Conservation (phyloP, 768 basidiomycete species). For the Pleurotus pulmonarius region DNA sequence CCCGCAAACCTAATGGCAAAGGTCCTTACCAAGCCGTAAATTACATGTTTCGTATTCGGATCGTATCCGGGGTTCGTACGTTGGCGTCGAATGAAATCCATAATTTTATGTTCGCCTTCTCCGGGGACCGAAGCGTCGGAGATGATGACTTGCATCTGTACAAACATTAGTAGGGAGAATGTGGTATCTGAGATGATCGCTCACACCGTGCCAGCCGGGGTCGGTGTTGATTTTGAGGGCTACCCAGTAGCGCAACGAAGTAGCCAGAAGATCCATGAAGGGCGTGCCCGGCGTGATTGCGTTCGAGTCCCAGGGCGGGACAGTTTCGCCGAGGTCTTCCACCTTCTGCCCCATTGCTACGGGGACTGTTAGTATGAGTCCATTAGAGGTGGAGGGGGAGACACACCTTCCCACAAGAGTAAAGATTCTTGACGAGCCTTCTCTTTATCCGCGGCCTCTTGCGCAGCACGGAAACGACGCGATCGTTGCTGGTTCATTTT, state of each 20-base stretch:
- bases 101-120: constrained; percentile 99
- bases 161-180: not conserved
- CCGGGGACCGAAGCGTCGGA: constrained; percentile 97
- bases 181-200: constrained; percentile 18
- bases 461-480: constrained; percentile 89
- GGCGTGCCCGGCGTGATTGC: constrained; percentile 99
- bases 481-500: constrained; percentile 99
- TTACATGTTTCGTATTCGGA: constrained; percentile 93
- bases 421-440: constrained; percentile 82
- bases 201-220: constrained; percentile 90
- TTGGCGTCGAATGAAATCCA: constrained; percentile 96
- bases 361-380: constrained; percentile 2
- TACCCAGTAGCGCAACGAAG: constrained; percentile 93
- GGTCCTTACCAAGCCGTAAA: constrained; percentile 84
- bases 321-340: constrained; percentile 77
- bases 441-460: constrained; percentile 94
- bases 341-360: constrained; percentile 92
- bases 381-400: not conserved
- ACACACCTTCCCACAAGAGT: constrained; percentile 78
- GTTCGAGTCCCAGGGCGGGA: constrained; percentile 94
- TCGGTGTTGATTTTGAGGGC: constrained; percentile 93
- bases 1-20: not conserved
- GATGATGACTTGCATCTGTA: constrained; percentile 89
- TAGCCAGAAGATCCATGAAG: constrained; percentile 91
- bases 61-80: constrained; percentile 85